A percentile compares a stretch with the other conserved stretches of the same genome.
phyloP scores from a whole-genome alignment of 2,329 filamentous ascomycete species.

The Diaporthe citrichinensis region DNA sequence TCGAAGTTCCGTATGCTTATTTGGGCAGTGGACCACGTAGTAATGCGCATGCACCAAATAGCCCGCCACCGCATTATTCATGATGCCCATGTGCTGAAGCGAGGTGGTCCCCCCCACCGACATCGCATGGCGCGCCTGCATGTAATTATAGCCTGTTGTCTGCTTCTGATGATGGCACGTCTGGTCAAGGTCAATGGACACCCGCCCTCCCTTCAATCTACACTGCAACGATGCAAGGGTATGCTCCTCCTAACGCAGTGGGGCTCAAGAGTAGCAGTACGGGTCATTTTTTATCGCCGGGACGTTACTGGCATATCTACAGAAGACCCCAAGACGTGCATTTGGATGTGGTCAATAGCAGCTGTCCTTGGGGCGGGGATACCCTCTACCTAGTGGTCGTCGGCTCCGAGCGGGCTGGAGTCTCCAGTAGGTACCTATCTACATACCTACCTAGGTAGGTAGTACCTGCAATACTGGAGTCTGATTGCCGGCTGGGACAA shows the following conservation, averaged over 20 bases:
- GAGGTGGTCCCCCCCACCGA: conserved; percentile 20
- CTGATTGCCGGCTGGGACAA: conserved; percentile 11
- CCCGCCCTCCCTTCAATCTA: conserved; percentile 32
- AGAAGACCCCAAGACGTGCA: not conserved
- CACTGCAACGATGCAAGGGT: not conserved
- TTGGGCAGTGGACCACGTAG: not conserved
- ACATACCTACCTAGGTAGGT: too few species aligned
- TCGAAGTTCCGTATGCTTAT: not conserved
- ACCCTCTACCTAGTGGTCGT: not conserved
- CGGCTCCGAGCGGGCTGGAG: conserved; percentile 21
- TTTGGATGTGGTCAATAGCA: not conserved
- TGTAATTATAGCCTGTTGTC: conserved; percentile 29
- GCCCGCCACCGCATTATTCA: conserved; percentile 34
- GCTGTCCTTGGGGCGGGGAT: not conserved
- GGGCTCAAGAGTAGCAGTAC: conserved; percentile 1
- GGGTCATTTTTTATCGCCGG: not conserved
- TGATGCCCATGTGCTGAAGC: conserved; percentile 24
- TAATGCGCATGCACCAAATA: not conserved
- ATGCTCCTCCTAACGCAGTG: not conserved
- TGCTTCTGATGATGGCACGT: conserved; percentile 13
- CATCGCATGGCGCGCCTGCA: conserved; percentile 29
- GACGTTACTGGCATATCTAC: not conserved
- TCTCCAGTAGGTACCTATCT: not conserved
- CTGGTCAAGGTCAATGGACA: conserved; percentile 25
- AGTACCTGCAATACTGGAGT: not conserved